Percentiles rank a stretch among this genome's conserved stretches.
Evolutionary conservation across 768 basidiomycete species (phyloP).

Genomic region (Chlorophyllum brunneum): DNA sequence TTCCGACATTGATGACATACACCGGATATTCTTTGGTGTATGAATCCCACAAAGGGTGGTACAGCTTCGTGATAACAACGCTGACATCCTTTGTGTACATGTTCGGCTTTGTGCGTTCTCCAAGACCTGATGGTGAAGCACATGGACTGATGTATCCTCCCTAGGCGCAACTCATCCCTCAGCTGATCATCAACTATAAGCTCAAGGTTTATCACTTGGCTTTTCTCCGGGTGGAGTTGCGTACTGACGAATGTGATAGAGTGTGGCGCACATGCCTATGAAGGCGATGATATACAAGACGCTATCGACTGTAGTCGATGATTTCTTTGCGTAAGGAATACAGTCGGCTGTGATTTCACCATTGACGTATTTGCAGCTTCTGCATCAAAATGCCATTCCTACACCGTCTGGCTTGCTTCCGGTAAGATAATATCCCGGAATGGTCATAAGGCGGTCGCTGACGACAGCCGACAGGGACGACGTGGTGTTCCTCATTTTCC

Average conservation of each 20-base stretch:
- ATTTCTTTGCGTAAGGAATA: conserved; percentile 76
- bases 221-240: conserved; percentile 13
- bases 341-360: conserved; percentile 14
- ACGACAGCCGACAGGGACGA: conserved; percentile 53
- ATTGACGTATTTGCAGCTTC: conserved; percentile 47
- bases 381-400: conserved; percentile 97
- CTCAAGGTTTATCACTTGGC: conserved; percentile 61
- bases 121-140: background rate
- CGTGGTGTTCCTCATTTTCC: conserved; percentile 85
- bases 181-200: conserved; percentile 96
- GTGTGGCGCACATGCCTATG: conserved; percentile 98
- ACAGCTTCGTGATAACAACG: conserved; percentile 91
- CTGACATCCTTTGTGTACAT: conserved; percentile 91
- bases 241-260: conserved; percentile 39
- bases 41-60: conserved; percentile 90
- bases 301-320: conserved; percentile 86
- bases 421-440: conserved; percentile 29
- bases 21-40: conserved; percentile 78
- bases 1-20: conserved; percentile 76
- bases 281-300: conserved; percentile 98
- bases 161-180: conserved; percentile 81
- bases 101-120: conserved; percentile 90
- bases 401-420: conserved; percentile 87
- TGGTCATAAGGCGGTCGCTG: conserved; percentile 20
- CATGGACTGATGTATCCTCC: conserved; percentile 12